Conservation (phyloP, 345 rosid genomes). For the Euphorbia pulcherrima region DNA sequence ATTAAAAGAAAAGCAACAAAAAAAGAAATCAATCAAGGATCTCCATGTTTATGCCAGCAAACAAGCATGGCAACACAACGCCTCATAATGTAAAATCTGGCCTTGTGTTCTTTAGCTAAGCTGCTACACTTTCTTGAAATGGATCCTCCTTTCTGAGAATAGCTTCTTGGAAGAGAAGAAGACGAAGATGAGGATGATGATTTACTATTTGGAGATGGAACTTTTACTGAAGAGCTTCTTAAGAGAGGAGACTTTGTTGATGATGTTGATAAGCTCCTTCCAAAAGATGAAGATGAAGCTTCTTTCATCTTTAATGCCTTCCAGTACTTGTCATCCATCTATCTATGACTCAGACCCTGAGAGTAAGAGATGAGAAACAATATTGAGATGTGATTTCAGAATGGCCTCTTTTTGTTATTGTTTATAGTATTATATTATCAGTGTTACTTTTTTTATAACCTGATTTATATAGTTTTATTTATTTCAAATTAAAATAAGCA, state of each 20-base stretch:
- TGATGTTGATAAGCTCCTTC: conserved; percentile 62
- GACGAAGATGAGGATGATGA: background rate
- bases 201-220: conserved; percentile 38
- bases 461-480: no score
- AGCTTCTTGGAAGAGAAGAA: conserved; percentile 37
- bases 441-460: background rate
- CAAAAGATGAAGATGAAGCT: conserved; percentile 25
- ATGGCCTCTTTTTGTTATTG: conserved; percentile 23
- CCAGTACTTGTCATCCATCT: conserved; percentile 90
- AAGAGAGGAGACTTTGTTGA: conserved; percentile 58
- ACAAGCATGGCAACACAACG: conserved; percentile 98
- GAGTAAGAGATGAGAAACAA: background rate
- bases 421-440: conserved; percentile 16
- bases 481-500: no score
- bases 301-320: conserved; percentile 51
- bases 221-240: conserved; percentile 55
- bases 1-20: background rate
- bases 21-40: conserved; percentile 31
- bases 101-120: conserved; percentile 94
- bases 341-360: background rate
- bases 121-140: conserved; percentile 69
- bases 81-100: conserved; percentile 93
- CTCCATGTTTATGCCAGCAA: conserved; percentile 96
- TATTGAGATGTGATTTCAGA: background rate
- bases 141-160: conserved; percentile 54